A percentile compares a stretch with the other conserved stretches of the same genome.
phyloP scores from a whole-genome alignment of 352 stramenopile species.

The Halophytophthora batemanensis region DNA sequence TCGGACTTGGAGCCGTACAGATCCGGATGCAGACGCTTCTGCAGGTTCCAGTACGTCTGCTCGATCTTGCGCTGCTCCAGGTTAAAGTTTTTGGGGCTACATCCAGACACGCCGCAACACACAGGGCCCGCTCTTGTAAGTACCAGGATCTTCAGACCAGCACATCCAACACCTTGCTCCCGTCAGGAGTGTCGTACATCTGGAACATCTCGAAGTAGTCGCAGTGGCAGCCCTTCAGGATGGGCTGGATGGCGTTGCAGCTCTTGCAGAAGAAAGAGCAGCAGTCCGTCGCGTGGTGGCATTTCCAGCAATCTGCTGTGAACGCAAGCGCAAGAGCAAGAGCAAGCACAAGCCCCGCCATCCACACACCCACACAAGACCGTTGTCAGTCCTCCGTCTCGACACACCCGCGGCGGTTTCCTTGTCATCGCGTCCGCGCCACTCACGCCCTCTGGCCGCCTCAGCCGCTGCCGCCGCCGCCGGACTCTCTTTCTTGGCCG shows the following conservation, averaged over 20 bases:
- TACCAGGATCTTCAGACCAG: no score
- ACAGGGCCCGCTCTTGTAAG: no score
- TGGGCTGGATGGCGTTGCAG: slow-evolving; percentile 77
- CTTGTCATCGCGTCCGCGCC: background rate
- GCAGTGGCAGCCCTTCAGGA: slow-evolving; percentile 64
- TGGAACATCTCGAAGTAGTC: slow-evolving; percentile 88
- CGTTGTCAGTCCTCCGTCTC: background rate
- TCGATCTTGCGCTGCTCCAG: slow-evolving; percentile 80
- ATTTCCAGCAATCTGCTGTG: slow-evolving; percentile 74
- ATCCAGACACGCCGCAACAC: background rate
- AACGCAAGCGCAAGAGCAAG: background rate
- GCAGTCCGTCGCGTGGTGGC: slow-evolving; percentile 74
- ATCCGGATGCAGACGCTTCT: slow-evolving; percentile 83
- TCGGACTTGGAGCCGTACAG: slow-evolving; percentile 85
- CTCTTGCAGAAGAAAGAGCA: slow-evolving; percentile 82
- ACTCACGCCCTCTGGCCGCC: background rate
- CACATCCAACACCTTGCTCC: background rate
- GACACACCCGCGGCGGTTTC: no score
- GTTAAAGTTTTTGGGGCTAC: slow-evolving; percentile 77
- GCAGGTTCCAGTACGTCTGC: slow-evolving; percentile 85
- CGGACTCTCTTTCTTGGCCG: slow-evolving; percentile 20
- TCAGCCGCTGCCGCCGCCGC: slow-evolving; percentile 5
- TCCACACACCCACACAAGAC: background rate
- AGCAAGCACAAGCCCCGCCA: slow-evolving; percentile 9
- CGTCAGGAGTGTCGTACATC: slow-evolving; percentile 40